Base-by-base conservation (phyloP, 768 basidiomycete genomes). In the Dacryopinax spathularia region DNA sequence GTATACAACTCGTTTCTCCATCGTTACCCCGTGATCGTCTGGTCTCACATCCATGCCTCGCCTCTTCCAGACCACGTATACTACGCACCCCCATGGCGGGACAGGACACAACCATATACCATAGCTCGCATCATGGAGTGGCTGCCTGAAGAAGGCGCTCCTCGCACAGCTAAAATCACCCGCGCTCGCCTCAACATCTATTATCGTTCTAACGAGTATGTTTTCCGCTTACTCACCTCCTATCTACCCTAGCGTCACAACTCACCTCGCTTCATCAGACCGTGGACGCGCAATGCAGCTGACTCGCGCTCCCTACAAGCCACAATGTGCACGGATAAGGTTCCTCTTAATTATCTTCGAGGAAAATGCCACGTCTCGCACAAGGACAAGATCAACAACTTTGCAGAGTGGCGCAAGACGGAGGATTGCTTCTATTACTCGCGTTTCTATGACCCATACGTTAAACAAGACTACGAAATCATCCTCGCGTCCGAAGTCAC, bases 121-220 rank as follows among this genome's bases (percentile, higher is more conserved):
- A 84, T 99, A 65, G 94, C 89, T 60, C 86, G 95, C 69, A 91
- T 99, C 77, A 95, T 99, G 87, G 91, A 94, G 75, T 93, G 97
- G 70, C 79, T 97, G 18, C 87, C 88, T 34, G 86, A 90, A 10
- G 84, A 87, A 73, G 86, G 87, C 62, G 78, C 79, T 37, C 78
- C 83, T 36, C 82, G 68, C 82, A 82, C 70, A 84, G 83, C 70
- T 84, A 85, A 72, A 77, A 80, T 18, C 73, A 86, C 87, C 68
- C 88, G 90, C 71, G 92, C 92, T 68, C 85, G 93, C 61, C 80
- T 97, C 63, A 91, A 91, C 44, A 93, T 93, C 84, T 98, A 94
- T 78, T 96, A 97, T 78, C 89, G 95, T 68, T 92, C 92, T 61
- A 84, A 87, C 76, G 95, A 98, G 48, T 56, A 31, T 31, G 48